Base-by-base conservation (phyloP, 1,284 basidiomycete species). In the Moniliella sp. region DNA sequence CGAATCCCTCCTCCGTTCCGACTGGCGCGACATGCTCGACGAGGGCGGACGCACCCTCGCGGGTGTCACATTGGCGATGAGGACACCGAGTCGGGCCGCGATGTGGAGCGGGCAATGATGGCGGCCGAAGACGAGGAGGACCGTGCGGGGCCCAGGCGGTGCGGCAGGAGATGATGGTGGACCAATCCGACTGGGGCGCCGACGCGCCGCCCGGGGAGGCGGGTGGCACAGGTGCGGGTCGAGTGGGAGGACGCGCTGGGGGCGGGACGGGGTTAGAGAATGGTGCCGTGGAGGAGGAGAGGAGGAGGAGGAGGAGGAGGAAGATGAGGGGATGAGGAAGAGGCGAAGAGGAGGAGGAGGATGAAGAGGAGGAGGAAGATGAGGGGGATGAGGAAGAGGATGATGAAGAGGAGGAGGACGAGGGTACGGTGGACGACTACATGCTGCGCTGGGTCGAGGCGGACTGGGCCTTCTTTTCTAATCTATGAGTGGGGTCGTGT, bases 51-150 rank as follows among this genome's bases (percentile, higher is more conserved):
- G 19, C 13, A 38, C 39, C 17, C 36, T 57, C 12, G 57, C 39
- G 4, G 55, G 43, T n/a, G 51, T 57, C 5, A 38, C 41, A 3
- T 46, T 52, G 1, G 41, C 35, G 10, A 28, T 31, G 8, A 34
- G 35, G 3, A 69, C 40, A 47, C 13, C 53, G 46, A 37, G 39
- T 9, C 48, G 45, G 0, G 47, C 40, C 0, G 55, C 57, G 66
- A 72, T 26, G 63, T 77, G 28, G 72, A 73, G 11, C 63, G 60
- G 15, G 76, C 73, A 0, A 65, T 93, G n/a, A 78, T 73, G 3
- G 75, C 81, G 35, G 79, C 78, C 31, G 86, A 91, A 47, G 86
- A 93, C 50, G 72, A 67, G 13, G 81, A 83, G 56, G 84, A 88
- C 57, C 75, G 73, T 0, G 68, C 69, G 42, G 82, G 82, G 3